Base-by-base conservation (phyloP, 2,329 filamentous ascomycete genomes). In the Emmonsiellopsis sp. region DNA sequence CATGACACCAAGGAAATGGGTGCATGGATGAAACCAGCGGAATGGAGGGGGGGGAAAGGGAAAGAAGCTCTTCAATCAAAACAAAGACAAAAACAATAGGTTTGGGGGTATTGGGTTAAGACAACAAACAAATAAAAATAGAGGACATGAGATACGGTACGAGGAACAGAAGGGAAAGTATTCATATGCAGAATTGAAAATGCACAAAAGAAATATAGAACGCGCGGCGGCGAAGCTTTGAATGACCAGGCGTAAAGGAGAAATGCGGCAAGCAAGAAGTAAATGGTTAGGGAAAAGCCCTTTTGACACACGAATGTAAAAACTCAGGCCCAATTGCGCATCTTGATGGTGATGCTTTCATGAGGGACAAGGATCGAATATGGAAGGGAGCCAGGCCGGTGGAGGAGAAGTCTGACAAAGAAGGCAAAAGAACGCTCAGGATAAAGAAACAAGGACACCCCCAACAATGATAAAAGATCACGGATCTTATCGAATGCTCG, bases 111-210 rank as follows among this genome's bases (percentile, higher is more conserved):
- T 26, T 26, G 20, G 20, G 20, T 26, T 26, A 26, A 51, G 43
- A 51, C 43, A 57, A 57, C 54, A 52, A 58, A 52, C 52, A 10
- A 49, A 53, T n/a, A 54, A 53, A 50, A 50, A 55, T 53, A 54
- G 20, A 34, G 26, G 46, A 41, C 37, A 51, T 45, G 31, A 40
- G 37, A 40, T 11, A 11, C 4, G 37, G 37, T 26, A 26, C 20
- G 20, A 26, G 20, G 20, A 26, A 26, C 20, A 26, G 20, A 26
- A 26, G 20, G 20, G 20, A 26, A 26, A 26, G 20, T 26, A 26
- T 26, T 26, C 20, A 26, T 26, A 26, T 26, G 20, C 20, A 26
- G 20, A 26, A 26, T 26, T 3, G 20, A 26, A 26, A 26, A 26
- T 26, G 20, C 20, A 26, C 20, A 26, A 26, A 26, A 26, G 20